Evolutionary conservation across 2,329 filamentous ascomycete genomes (phyloP).

Genomic region (Apiospora koreana): DNA sequence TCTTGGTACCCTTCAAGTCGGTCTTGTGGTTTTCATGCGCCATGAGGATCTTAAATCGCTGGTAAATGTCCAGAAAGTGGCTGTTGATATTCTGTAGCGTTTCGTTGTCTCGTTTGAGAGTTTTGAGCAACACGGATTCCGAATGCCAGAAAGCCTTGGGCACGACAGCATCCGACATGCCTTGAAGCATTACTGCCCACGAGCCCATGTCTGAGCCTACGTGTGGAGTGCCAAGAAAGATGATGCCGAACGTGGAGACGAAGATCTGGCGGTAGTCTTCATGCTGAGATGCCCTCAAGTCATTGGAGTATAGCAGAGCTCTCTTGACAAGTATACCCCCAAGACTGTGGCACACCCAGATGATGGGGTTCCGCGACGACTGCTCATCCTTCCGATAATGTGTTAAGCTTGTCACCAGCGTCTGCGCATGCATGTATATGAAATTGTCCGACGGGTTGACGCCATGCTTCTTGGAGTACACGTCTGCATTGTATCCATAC

Average conservation of each 20-base stretch:
- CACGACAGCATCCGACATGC: constrained; percentile 65
- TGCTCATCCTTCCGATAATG: constrained; percentile 61
- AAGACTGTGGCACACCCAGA: constrained; percentile 75
- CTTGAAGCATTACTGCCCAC: constrained; percentile 68
- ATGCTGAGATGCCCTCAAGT: constrained; percentile 58
- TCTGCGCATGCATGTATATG: constrained; percentile 72
- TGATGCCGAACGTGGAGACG: constrained; percentile 73
- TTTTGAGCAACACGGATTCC: constrained; percentile 67
- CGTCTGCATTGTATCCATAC: constrained; percentile 75
- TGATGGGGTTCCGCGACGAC: constrained; percentile 64
- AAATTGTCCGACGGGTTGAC: constrained; percentile 64
- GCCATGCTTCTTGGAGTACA: constrained; percentile 48
- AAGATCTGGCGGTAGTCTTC: constrained; percentile 69
- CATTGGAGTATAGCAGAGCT: constrained; percentile 67
- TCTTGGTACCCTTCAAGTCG: constrained; percentile 63
- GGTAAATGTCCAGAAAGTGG: constrained; percentile 71
- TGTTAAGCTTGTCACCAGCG: constrained; percentile 62
- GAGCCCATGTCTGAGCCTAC: constrained; percentile 67
- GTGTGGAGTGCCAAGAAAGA: constrained; percentile 79
- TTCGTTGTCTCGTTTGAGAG: constrained; percentile 74
- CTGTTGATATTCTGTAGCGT: constrained; percentile 73
- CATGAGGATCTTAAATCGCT: constrained; percentile 73
- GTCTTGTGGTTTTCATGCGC: constrained; percentile 75
- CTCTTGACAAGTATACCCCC: constrained; percentile 74
- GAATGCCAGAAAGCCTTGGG: constrained; percentile 68